Conservation (phyloP, 805 yeast genomes). For the Priceomyces haplophilus region DNA sequence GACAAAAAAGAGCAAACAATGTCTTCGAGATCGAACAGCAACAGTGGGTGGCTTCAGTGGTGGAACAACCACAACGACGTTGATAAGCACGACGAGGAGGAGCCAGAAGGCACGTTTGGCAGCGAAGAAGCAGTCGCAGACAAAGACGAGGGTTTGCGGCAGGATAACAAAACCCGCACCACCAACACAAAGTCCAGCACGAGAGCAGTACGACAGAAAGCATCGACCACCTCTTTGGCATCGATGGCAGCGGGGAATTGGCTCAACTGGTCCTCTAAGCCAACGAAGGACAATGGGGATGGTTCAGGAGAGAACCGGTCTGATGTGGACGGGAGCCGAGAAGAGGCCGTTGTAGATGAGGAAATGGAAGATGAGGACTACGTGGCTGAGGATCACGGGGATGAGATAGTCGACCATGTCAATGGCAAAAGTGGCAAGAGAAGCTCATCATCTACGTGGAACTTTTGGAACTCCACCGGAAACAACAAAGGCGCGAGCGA, state of each 20-base stretch:
- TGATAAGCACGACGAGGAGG: no score
- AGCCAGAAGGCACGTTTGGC: no score
- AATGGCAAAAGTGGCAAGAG: conserved; percentile 19
- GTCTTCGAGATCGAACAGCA: not conserved
- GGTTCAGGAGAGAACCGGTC: conserved; percentile 7
- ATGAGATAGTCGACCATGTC: conserved; percentile 33
- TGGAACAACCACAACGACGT: not conserved
- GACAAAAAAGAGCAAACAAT: not conserved
- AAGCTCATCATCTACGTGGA: conserved; percentile 26
- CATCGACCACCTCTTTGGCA: conserved; percentile 23
- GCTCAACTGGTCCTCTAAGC: conserved; percentile 23
- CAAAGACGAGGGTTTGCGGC: conserved; percentile 1
- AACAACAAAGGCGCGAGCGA: conserved; percentile 7
- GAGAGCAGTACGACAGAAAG: conserved; percentile 9
- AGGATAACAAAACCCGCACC: not conserved
- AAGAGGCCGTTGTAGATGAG: conserved; percentile 7
- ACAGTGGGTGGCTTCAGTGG: not conserved
- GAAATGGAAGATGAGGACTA: conserved; percentile 12
- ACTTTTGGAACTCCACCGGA: conserved; percentile 29
- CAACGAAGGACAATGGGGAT: conserved; percentile 4
- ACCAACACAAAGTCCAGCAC: not conserved
- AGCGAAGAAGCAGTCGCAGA: not conserved
- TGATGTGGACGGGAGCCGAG: not conserved
- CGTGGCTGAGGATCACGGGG: conserved; percentile 24
- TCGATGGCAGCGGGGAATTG: conserved; percentile 26